Percentiles rank a stretch among this genome's conserved stretches.
Evolutionary conservation across 805 yeast species (phyloP).

Genomic region (Candida ipomoeae): DNA sequence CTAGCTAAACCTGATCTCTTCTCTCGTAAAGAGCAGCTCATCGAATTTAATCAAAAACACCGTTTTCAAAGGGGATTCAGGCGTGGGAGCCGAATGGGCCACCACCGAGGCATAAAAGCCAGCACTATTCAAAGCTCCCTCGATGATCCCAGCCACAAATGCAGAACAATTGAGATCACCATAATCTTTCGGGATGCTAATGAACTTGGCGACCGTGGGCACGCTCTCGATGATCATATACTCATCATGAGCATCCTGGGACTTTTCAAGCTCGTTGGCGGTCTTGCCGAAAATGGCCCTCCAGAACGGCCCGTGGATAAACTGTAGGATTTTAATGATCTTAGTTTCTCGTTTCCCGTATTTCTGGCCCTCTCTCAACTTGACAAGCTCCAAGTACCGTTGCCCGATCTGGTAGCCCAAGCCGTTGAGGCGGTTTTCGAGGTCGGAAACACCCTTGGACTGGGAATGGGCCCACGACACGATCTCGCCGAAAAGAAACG

Average conservation of each 20-base stretch:
- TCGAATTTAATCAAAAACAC: constrained; percentile 75
- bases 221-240: constrained; percentile 75
- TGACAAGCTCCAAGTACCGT: constrained; percentile 62
- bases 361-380: constrained; percentile 60
- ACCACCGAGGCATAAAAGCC: constrained; percentile 72
- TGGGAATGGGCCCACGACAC: constrained; percentile 60
- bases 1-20: constrained; percentile 37
- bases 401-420: constrained; percentile 78
- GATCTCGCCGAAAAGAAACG: constrained; percentile 66
- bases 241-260: constrained; percentile 64
- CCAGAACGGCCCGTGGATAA: constrained; percentile 74
- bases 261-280: constrained; percentile 72
- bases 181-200: constrained; percentile 76
- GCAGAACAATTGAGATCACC: constrained; percentile 77
- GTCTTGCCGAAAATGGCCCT: constrained; percentile 63
- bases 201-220: constrained; percentile 68
- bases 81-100: constrained; percentile 74
- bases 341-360: constrained; percentile 62
- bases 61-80: constrained; percentile 58
- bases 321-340: constrained; percentile 65
- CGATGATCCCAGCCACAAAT: constrained; percentile 79
- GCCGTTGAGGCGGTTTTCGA: constrained; percentile 53
- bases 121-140: constrained; percentile 72
- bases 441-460: constrained; percentile 64
- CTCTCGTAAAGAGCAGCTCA: constrained; percentile 51